Evolutionary conservation across 2,329 filamentous ascomycete genomes (phyloP).

Genomic region (Microsporum canis): DNA sequence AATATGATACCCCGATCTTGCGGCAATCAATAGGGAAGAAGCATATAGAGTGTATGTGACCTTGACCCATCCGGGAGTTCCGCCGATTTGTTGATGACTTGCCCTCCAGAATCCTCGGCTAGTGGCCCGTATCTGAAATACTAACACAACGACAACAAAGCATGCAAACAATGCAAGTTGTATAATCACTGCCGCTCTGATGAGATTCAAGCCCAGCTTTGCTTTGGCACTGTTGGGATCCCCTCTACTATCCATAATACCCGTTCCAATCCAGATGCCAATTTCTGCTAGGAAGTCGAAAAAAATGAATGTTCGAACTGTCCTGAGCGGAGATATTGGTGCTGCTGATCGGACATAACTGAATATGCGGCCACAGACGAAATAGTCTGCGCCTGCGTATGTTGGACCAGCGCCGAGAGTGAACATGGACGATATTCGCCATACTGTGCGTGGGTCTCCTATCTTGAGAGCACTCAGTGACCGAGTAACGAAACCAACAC

Average conservation of each 20-base stretch:
- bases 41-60: conserved; percentile 9
- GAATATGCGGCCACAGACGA: conserved; percentile 10
- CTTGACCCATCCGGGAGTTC: conserved; percentile 5
- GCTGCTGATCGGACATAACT: conserved; percentile 9
- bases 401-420: conserved; percentile 11
- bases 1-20: conserved; percentile 11
- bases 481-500: conserved; percentile 7
- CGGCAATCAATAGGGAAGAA: conserved; percentile 10
- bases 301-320: conserved; percentile 9
- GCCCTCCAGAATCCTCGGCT: neutral
- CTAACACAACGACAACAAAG: conserved; percentile 2
- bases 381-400: conserved; percentile 12
- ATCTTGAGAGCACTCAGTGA: conserved; percentile 1
- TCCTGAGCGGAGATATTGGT: conserved; percentile 8
- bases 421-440: conserved; percentile 7
- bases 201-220: conserved; percentile 8
- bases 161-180: conserved; percentile 6
- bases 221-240: neutral
- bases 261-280: conserved; percentile 7
- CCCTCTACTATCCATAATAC: neutral
- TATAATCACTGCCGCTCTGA: conserved; percentile 8
- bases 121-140: conserved; percentile 6
- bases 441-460: conserved; percentile 4
- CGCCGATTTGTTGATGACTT: neutral
- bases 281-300: conserved; percentile 12